A percentile compares a stretch with the other conserved stretches of the same genome.
These are phyloP conservation scores for Schoenoplectus tabernaemontani DNA, from an alignment of 202 grass and related monocot genomes.

Conservation along the genomic window DNA sequence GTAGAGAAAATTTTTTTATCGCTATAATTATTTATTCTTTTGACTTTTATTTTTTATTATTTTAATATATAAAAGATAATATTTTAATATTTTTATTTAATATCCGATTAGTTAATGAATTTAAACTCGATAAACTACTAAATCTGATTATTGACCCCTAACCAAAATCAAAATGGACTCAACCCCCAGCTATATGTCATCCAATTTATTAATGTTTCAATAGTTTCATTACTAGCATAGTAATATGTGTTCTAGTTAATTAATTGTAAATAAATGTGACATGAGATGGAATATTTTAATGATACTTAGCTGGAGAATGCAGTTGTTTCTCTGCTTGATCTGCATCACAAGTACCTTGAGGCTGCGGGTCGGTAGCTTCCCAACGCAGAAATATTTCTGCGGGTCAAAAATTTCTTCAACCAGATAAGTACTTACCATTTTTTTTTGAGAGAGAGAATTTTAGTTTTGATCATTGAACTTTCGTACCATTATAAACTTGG, in stretches of 20 bases:
- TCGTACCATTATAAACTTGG: not conserved
- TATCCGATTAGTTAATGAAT: too few relatives aligned
- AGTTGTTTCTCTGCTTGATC: too few relatives aligned
- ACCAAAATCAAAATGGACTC: too few relatives aligned
- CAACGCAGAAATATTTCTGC: too few relatives aligned
- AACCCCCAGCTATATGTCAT: conserved; percentile 9
- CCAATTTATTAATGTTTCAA: not conserved
- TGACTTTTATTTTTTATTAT: too few relatives aligned
- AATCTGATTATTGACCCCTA: too few relatives aligned
- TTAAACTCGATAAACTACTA: too few relatives aligned
- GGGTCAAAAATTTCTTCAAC: not conserved
- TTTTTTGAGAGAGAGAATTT: not conserved
- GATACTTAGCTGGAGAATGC: conserved; percentile 5
- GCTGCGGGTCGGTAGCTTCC: not conserved
- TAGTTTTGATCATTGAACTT: not conserved
- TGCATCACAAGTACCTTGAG: too few relatives aligned
- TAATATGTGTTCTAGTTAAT: not conserved
- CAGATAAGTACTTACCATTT: not conserved
- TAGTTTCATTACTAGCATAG: not conserved
- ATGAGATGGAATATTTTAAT: not conserved
- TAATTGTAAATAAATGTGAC: not conserved
- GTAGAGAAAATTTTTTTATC: too few relatives aligned
- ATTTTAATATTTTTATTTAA: too few relatives aligned
- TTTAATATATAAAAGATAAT: too few relatives aligned
- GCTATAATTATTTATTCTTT: too few relatives aligned